Evolutionary conservation across 148 eudicot species (phyloP), one percentile per base, ranked within the genome.

Genomic region (Vaccinium vitisidaea): DNA sequence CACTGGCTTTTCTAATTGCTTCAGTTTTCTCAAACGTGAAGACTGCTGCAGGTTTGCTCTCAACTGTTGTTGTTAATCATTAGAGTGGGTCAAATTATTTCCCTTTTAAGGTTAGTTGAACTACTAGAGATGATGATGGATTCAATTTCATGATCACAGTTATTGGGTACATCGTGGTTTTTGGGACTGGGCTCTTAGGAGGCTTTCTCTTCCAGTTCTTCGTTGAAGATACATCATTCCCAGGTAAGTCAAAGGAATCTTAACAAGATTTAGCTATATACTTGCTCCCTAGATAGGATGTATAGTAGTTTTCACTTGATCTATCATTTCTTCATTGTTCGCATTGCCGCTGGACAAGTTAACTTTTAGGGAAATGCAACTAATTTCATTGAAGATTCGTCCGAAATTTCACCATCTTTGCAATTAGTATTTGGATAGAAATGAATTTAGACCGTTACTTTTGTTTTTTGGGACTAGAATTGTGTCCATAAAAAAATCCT

Each of bases 131-230:
- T 85, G 55, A 80, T 86, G 61, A 80, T 80, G 65, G 58, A 48
- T 65, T 85, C 27, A 55, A 18, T 80, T 69, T 52, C 58, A 78
- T 82, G 82, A 73, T 83, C 77, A 53, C 95, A 97, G 98, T 95
- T 88, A 89, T 94, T 36, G 98, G 98, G 39, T 93, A 91, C 78
- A 81, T 95, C 19, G 53, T 93, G 75, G 92, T 92, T 3, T 95
- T 97, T 82, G 99, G 95, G 85, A 85, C 91, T 85, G 98, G 95
- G 67, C 90, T 95, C 49, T 67, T 94, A 82, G 98, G 98, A 76
- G 92, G 86, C 71, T 94, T 94, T 84, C 92, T 97, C 63, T 97
- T 97, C 87, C 91, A 88, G 80, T 88, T 85, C 89, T 97, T 94
- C 80, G 73, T 95, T 65, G 84, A 94, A 87, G 98, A 96, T 87